Percentiles rank a stretch among this genome's conserved stretches.
Evolutionary conservation across 495 filamentous ascomycete genomes (phyloP).

Genomic region (Penicillium arizonense): DNA sequence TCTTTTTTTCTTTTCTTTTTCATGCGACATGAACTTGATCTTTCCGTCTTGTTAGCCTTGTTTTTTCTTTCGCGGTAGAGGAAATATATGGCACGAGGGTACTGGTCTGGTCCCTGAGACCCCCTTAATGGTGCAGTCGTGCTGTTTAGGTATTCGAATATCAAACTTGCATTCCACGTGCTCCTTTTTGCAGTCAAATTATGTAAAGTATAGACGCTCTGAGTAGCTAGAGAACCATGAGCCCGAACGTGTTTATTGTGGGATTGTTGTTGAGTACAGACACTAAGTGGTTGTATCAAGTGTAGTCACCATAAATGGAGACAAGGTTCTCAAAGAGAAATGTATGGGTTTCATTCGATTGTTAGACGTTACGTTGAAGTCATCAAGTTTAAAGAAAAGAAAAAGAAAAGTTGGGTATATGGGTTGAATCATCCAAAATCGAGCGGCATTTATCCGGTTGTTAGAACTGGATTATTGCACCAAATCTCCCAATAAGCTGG

Average conservation of each 20-base stretch:
- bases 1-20: slow-evolving; percentile 10
- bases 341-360: slow-evolving; percentile 5
- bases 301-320: neutral
- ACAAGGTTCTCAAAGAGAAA: neutral
- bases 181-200: neutral
- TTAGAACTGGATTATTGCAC: slow-evolving; percentile 13
- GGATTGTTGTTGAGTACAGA: too few relatives aligned
- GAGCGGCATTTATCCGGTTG: slow-evolving; percentile 15
- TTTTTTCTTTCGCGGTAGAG: neutral
- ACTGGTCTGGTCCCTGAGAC: neutral
- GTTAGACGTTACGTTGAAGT: slow-evolving; percentile 40
- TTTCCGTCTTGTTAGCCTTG: neutral
- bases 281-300: neutral
- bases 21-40: slow-evolving; percentile 2
- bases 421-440: slow-evolving; percentile 49
- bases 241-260: neutral
- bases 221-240: too few relatives aligned
- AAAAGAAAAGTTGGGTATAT: slow-evolving; percentile 37
- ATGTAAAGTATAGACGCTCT: too few relatives aligned
- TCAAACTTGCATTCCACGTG: neutral
- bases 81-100: neutral
- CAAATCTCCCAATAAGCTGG: slow-evolving; percentile 17
- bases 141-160: neutral
- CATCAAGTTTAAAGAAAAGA: slow-evolving; percentile 6
- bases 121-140: neutral